These are phyloP conservation scores for Vickermania ingenoplastis DNA, from an alignment of 208 protist species.

Conservation along the genomic window DNA sequence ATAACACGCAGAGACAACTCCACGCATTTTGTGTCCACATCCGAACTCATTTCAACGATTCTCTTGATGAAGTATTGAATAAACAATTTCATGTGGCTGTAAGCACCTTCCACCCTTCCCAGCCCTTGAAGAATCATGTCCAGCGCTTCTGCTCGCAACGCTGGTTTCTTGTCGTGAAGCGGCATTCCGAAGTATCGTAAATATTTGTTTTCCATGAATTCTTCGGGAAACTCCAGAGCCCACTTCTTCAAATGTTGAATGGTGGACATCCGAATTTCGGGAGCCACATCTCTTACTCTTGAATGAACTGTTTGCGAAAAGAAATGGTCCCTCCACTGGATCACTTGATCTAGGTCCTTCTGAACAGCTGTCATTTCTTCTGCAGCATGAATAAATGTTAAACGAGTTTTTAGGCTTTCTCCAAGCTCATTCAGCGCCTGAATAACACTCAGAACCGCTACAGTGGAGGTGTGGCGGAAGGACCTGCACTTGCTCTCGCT, in stretches of 20 bases:
- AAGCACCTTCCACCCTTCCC: conserved; percentile 37
- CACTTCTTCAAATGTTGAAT: conserved; percentile 67
- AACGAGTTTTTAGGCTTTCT: conserved; percentile 26
- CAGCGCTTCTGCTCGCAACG: conserved; percentile 68
- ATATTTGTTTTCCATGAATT: conserved; percentile 84
- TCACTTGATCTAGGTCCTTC: conserved; percentile 27
- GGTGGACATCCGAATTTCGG: conserved; percentile 65
- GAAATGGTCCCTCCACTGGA: conserved; percentile 58
- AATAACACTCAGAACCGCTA: conserved; percentile 55
- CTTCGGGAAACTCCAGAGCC: conserved; percentile 63
- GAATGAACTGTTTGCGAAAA: conserved; percentile 78
- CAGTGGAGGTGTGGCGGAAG: conserved; percentile 80
- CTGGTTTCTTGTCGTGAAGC: conserved; percentile 78
- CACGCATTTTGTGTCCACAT: conserved; percentile 69
- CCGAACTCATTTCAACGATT: conserved; percentile 76
- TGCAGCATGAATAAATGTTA: conserved; percentile 30
- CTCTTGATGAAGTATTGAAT: conserved; percentile 75
- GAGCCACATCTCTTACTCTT: conserved; percentile 74
- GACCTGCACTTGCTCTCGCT: conserved; percentile 80
- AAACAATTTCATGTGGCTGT: conserved; percentile 73
- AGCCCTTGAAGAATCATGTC: conserved; percentile 65
- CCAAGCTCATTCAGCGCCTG: conserved; percentile 62
- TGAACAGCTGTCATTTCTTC: conserved; percentile 41
- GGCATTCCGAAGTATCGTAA: conserved; percentile 86
- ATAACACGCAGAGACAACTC: conserved; percentile 80